Conservation (phyloP, 176 grass and related monocot genomes). For the Zoysia japonica region DNA sequence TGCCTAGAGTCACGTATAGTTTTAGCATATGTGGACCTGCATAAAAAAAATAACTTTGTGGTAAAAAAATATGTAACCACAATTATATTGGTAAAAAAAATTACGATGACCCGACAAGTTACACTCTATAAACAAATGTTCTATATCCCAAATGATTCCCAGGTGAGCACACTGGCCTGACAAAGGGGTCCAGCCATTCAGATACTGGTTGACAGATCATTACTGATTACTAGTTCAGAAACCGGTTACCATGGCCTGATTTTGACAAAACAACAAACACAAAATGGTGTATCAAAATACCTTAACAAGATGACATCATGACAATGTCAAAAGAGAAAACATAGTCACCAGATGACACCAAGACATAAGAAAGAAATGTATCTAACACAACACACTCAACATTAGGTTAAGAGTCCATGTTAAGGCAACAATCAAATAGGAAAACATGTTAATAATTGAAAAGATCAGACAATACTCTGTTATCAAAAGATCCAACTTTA, state of each 20-base stretch:
- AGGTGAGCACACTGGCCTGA: constrained; percentile 1
- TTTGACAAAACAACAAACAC: neutral
- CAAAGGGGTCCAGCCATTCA: neutral
- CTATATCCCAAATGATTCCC: neutral
- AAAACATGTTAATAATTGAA: constrained; percentile 20
- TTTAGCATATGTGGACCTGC: constrained; percentile 94
- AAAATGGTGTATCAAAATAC: neutral
- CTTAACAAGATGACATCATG: neutral
- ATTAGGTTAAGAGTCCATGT: neutral
- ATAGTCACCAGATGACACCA: neutral
- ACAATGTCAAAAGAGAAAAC: constrained; percentile 6
- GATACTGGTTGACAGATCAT: neutral
- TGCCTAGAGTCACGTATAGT: constrained; percentile 90
- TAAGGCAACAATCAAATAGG: constrained; percentile 5
- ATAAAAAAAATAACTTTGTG: constrained; percentile 29
- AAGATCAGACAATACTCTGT: constrained; percentile 64
- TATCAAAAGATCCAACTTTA: constrained; percentile 84
- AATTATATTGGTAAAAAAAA: constrained; percentile 7
- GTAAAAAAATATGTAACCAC: neutral
- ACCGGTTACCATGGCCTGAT: neutral
- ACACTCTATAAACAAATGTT: neutral
- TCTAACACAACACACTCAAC: constrained; percentile 14
- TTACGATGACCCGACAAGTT: neutral
- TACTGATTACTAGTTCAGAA: constrained; percentile 10
- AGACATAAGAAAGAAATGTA: constrained; percentile 16